Conservation (phyloP, 192 early-diverging fungal species). For the Cladochytrium replicatum region DNA sequence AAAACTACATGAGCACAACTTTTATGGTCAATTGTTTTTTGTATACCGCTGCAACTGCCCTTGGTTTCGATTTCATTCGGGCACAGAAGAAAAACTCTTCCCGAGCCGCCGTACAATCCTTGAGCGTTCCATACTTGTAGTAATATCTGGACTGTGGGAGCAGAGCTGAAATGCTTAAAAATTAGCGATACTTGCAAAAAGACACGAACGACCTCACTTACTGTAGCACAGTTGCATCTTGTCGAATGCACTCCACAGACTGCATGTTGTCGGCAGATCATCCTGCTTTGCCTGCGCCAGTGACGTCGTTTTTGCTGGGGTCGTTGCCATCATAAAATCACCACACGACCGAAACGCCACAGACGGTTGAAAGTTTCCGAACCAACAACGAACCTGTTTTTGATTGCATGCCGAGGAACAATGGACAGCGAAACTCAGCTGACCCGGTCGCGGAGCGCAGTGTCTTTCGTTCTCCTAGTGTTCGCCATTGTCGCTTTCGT, state of each 20-base stretch:
- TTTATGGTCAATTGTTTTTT: neutral
- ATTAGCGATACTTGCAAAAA: neutral
- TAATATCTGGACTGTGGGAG: slow-evolving; percentile 37
- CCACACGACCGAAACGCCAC: no score
- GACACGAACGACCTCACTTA: slow-evolving; percentile 2
- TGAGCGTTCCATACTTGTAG: slow-evolving; percentile 36
- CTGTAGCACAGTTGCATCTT: slow-evolving; percentile 32
- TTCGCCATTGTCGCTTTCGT: neutral
- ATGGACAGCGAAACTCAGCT: no score
- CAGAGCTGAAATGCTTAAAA: slow-evolving; percentile 12
- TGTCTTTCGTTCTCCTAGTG: neutral
- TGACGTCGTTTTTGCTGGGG: no score
- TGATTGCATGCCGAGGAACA: no score
- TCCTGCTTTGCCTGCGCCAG: no score
- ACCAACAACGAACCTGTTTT: no score
- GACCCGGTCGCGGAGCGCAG: neutral
- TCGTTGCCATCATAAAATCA: no score
- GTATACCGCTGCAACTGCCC: slow-evolving; percentile 23
- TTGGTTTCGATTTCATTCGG: slow-evolving; percentile 24
- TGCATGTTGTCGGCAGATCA: no score
- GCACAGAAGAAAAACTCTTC: slow-evolving; percentile 37
- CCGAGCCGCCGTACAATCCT: slow-evolving; percentile 28
- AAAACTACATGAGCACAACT: neutral
- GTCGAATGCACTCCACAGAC: slow-evolving; percentile 28
- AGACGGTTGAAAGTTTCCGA: no score